Evolutionary conservation across 495 filamentous ascomycete species (phyloP).

Genomic region (Penicillium fimorum): DNA sequence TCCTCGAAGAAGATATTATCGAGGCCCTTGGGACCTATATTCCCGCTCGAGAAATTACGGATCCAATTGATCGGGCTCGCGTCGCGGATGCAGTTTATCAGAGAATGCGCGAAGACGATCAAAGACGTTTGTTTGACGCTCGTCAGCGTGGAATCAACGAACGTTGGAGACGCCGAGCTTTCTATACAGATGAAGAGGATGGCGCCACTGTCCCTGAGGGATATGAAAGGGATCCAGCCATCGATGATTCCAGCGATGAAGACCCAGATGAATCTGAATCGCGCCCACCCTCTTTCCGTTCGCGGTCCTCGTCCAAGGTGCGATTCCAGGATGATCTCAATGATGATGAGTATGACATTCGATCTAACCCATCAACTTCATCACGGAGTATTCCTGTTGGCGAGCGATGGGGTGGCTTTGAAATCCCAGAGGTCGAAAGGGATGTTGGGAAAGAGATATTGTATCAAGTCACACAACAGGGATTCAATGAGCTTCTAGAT

Average conservation of each 20-base stretch:
- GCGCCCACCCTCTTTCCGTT: constrained; percentile 59
- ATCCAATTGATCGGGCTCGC: constrained; percentile 40
- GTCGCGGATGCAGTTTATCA: constrained; percentile 41
- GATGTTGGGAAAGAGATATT: constrained; percentile 86
- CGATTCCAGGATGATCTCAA: constrained; percentile 72
- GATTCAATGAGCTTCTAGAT: constrained; percentile 88
- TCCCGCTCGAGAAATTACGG: constrained; percentile 40
- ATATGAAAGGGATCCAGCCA: constrained; percentile 61
- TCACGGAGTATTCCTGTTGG: constrained; percentile 69
- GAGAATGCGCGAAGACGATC: constrained; percentile 43
- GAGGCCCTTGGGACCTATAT: constrained; percentile 39
- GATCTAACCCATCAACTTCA: constrained; percentile 77
- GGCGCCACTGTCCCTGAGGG: constrained; percentile 62
- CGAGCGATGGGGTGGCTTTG: constrained; percentile 80
- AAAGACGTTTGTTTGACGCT: constrained; percentile 37
- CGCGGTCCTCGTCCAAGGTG: constrained; percentile 80
- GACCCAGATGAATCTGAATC: constrained; percentile 43
- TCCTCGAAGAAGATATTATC: constrained; percentile 42
- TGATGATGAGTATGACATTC: constrained; percentile 62
- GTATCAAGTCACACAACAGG: constrained; percentile 86
- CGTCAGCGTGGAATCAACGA: constrained; percentile 61
- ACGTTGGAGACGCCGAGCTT: constrained; percentile 69
- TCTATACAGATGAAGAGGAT: constrained; percentile 81
- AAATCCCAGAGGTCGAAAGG: constrained; percentile 74
- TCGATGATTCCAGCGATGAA: constrained; percentile 38